Evolutionary conservation across 345 rosid species (phyloP), one percentile per base, ranked within the genome.

Genomic region (Camelina sativa): DNA sequence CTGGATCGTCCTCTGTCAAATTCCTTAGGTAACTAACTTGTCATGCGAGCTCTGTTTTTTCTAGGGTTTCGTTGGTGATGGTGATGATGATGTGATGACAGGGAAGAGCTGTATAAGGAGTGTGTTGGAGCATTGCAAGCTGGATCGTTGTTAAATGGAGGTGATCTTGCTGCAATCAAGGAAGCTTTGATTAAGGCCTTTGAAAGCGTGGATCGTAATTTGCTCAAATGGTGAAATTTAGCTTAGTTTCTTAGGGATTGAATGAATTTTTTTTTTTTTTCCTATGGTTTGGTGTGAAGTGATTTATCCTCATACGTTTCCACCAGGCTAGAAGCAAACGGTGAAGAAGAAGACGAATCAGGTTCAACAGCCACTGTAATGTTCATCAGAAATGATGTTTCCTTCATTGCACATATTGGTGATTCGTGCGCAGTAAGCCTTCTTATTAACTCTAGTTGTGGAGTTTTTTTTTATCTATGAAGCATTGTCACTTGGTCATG

Each of bases 71-170:
- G 4, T 8, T 71, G n/a, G n/a, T 70, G 59, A 30, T 75, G 44
- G 8, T 71, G n/a, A 19, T 70, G 59, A 30, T 75, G 44, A 16
- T 61, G n/a, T 38, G 48, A 60, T 60, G 51, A 66, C 73, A 93
- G 97, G 89, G 97, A 91, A 73, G 98, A 89, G 79, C 76, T 94
- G 72, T 89, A 86, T 83, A 91, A 87, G 76, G 96, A 90, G 74
- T 94, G 95, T 69, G 85, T 83, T 56, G 79, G 74, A 56, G 90
- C 88, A 52, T 82, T 94, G 76, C 90, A 88, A 82, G 93, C 80
- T 54, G 97, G 98, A 56, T 76, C 79, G 74, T 79, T 91, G 11
- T 81, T 91, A 79, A 85, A 63, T 28, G 91, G 81, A 64, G 89
- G 86, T 56, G 91, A 89, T 76, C 67, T 76, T 66, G 43, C 44